A percentile compares a stretch with the other conserved stretches of the same genome.
Evolutionary conservation across 352 stramenopile species (phyloP).

Genomic region (Globisporangium cylindrosporum): DNA sequence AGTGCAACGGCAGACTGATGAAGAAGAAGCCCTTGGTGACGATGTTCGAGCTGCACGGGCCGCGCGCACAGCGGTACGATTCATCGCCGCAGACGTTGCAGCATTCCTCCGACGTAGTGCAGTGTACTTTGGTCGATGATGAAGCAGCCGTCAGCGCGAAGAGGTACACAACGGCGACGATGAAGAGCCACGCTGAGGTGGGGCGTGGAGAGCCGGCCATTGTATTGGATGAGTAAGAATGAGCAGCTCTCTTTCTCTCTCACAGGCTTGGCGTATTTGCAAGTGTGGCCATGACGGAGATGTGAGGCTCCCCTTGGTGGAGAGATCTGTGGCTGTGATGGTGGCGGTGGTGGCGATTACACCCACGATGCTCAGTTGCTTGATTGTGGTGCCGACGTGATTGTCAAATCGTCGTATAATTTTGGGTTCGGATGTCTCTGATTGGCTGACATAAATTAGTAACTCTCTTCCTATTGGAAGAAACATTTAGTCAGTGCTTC

Average conservation of each 20-base stretch:
- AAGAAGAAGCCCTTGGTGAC: constrained; percentile 49
- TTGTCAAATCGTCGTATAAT: neutral
- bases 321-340: neutral
- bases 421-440: neutral
- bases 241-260: neutral
- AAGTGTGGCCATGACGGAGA: neutral
- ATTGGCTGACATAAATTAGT: neutral
- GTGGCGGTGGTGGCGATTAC: neutral
- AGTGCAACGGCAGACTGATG: constrained; percentile 38
- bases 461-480: neutral
- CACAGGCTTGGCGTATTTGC: neutral
- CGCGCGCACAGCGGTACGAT: constrained; percentile 46
- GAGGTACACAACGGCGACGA: neutral
- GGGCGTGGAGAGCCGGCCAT: neutral
- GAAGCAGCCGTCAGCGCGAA: neutral
- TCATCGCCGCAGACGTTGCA: constrained; percentile 42
- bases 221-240: neutral
- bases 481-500: neutral
- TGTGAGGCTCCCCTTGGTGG: neutral
- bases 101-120: constrained; percentile 30
- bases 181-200: neutral
- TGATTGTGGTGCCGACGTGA: neutral
- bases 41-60: constrained; percentile 45
- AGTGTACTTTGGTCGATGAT: neutral
- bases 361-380: neutral